These are phyloP conservation scores for Ampelocalamus luodianensis DNA, from an alignment of 176 grass and related monocot species.

Conservation along the genomic window DNA sequence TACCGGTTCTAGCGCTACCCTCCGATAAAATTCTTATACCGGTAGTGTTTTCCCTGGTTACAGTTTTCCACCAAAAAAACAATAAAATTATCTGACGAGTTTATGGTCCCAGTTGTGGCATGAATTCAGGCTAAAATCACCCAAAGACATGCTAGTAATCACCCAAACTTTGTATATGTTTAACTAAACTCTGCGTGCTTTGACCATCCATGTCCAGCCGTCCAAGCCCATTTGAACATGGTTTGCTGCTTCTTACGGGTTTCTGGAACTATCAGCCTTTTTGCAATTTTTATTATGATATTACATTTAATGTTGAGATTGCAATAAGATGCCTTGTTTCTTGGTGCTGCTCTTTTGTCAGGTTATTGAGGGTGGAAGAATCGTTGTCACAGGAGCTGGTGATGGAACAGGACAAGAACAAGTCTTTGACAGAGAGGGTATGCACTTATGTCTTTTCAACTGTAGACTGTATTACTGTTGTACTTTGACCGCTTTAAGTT, in stretches of 20 bases:
- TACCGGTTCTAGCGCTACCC: too few relatives aligned
- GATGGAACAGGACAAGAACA: conserved; percentile 68
- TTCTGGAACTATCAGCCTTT: not conserved
- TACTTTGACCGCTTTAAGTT: conserved; percentile 16
- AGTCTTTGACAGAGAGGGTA: conserved; percentile 81
- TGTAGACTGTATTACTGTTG: conserved; percentile 4
- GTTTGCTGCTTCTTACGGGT: not conserved
- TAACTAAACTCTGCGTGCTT: not conserved
- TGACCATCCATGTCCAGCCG: not conserved
- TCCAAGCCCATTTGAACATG: not conserved
- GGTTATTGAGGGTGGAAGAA: conserved; percentile 64
- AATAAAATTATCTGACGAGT: too few relatives aligned
- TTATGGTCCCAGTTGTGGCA: too few relatives aligned
- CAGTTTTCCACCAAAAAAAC: too few relatives aligned
- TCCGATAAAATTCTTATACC: too few relatives aligned
- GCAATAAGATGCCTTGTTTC: not conserved
- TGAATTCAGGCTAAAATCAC: too few relatives aligned
- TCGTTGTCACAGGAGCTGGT: conserved; percentile 66
- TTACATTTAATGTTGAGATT: conserved; percentile 22
- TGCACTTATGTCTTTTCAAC: conserved; percentile 13
- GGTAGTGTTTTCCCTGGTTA: too few relatives aligned
- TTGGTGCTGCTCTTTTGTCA: conserved; percentile 53
- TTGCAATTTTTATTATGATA: conserved; percentile 31
- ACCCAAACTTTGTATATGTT: not conserved
- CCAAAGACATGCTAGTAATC: not conserved